These are phyloP conservation scores for Adansonia rubrostipa DNA, from an alignment of 441 rosid species.

Conservation along the genomic window DNA sequence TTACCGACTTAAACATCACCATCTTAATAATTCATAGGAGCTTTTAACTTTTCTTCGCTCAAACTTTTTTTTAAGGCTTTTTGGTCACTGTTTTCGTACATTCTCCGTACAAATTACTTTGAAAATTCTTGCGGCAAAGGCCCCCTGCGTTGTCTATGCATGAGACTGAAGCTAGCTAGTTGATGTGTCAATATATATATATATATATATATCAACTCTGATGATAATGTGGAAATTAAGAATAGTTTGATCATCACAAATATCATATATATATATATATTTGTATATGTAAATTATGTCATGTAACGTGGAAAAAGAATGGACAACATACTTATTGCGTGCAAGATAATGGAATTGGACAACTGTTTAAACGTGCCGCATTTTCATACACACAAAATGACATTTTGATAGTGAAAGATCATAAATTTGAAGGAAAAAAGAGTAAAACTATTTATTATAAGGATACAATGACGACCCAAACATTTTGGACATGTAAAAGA, in stretches of 20 bases:
- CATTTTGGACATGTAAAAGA: neutral
- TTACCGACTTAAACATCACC: slow-evolving; percentile 17
- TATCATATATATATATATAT: no score
- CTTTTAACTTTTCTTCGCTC: neutral
- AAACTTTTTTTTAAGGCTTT: neutral
- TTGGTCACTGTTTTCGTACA: neutral
- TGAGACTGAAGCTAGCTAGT: neutral
- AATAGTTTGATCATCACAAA: neutral
- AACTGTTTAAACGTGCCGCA: neutral
- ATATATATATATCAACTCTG: neutral
- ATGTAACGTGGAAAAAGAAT: neutral
- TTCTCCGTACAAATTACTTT: neutral
- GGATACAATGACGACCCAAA: neutral
- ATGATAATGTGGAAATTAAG: neutral
- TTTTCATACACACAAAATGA: neutral
- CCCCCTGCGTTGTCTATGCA: neutral
- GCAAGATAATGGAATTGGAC: neutral
- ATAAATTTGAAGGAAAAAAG: neutral
- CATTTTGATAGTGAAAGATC: neutral
- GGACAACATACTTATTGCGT: neutral
- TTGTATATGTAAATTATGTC: no score
- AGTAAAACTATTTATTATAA: neutral
- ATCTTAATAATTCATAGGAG: neutral
- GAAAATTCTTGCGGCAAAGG: neutral
- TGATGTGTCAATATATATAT: neutral